Conservation (phyloP, 441 rosid genomes). For the Brassica hybrid region DNA sequence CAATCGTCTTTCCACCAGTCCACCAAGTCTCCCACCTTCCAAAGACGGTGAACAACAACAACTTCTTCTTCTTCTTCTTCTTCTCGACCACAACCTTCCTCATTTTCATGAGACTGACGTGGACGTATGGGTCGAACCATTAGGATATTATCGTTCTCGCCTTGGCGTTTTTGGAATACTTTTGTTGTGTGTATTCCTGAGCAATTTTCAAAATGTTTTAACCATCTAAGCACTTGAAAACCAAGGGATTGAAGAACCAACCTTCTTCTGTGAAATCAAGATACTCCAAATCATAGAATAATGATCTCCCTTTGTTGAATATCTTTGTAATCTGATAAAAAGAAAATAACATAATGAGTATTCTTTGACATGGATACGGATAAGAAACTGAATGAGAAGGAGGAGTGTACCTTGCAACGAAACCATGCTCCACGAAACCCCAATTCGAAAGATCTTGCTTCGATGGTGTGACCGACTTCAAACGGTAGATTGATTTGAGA, state of each 20-base stretch:
- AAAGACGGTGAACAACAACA: constrained; percentile 50
- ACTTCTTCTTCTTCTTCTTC: constrained; percentile 40
- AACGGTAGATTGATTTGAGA: constrained; percentile 14
- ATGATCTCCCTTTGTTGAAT: constrained; percentile 12
- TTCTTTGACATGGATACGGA: background rate
- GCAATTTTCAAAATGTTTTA: too few species aligned
- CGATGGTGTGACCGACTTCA: constrained; percentile 19
- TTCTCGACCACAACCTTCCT: constrained; percentile 34
- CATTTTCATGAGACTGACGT: constrained; percentile 43
- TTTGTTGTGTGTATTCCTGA: constrained; percentile 53
- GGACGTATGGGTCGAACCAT: constrained; percentile 69
- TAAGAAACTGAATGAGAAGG: background rate
- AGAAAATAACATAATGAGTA: background rate
- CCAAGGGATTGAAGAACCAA: constrained; percentile 26
- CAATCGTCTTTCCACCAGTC: constrained; percentile 79
- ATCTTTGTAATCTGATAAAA: constrained; percentile 52
- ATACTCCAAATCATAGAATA: constrained; percentile 46
- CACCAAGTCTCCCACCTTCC: constrained; percentile 84
- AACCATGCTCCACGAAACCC: constrained; percentile 43
- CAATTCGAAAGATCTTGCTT: constrained; percentile 22
- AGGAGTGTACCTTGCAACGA: constrained; percentile 31
- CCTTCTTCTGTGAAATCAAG: constrained; percentile 76
- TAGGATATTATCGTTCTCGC: constrained; percentile 36
- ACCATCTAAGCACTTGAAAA: background rate
- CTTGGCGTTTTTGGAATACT: constrained; percentile 46